Evolutionary conservation across 2,329 filamentous ascomycete species (phyloP).

Genomic region (Nigrospora oryzae): DNA sequence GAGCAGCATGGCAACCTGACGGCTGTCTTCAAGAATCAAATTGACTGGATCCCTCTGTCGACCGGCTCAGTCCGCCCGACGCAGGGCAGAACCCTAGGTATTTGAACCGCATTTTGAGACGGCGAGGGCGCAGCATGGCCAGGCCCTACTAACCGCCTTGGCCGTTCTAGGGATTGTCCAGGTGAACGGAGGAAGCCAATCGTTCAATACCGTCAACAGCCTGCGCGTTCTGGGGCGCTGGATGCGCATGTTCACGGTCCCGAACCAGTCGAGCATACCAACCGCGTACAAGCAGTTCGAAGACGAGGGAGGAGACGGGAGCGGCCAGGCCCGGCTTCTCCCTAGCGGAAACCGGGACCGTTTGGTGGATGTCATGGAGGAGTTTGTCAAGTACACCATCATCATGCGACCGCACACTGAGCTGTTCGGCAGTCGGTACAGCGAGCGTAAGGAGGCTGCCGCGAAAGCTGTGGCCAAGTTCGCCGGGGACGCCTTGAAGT

Average conservation of each 20-base stretch:
- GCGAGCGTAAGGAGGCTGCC: conserved; percentile 36
- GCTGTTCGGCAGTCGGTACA: conserved; percentile 54
- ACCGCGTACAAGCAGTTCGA: conserved; percentile 57
- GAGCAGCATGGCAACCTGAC: conserved; percentile 63
- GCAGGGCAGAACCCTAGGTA: conserved; percentile 53
- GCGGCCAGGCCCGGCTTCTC: conserved; percentile 29
- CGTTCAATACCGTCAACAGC: conserved; percentile 59
- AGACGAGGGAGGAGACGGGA: conserved; percentile 29
- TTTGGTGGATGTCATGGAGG: conserved; percentile 60
- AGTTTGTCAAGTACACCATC: conserved; percentile 61
- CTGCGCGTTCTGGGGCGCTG: conserved; percentile 58
- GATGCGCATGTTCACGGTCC: conserved; percentile 63
- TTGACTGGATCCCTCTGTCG: conserved; percentile 60
- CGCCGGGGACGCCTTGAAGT: background rate
- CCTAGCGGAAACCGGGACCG: conserved; percentile 49
- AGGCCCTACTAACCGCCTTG: too few relatives aligned
- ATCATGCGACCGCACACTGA: conserved; percentile 54
- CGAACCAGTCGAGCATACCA: conserved; percentile 57
- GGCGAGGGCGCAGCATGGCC: too few relatives aligned
- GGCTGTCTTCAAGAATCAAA: conserved; percentile 61
- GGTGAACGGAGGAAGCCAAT: conserved; percentile 56
- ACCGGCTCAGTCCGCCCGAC: conserved; percentile 56
- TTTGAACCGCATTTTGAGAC: too few relatives aligned
- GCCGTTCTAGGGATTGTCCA: conserved; percentile 35
- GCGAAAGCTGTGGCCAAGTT: background rate